These are phyloP conservation scores for Candida succiphila DNA, from an alignment of 805 yeast species.

Conservation along the genomic window DNA sequence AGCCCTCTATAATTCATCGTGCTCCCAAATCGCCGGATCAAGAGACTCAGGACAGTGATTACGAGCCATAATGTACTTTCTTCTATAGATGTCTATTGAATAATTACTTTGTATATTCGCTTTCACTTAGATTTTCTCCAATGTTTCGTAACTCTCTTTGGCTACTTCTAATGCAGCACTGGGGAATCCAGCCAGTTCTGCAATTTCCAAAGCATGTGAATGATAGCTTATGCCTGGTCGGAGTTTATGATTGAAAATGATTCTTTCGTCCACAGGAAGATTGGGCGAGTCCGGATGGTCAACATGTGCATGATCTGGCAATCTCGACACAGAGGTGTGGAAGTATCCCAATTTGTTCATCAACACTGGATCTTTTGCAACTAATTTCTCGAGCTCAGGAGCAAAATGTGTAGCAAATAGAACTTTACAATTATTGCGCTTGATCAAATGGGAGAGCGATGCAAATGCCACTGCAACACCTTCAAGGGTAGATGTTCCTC, in stretches of 20 bases:
- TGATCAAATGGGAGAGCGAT: constrained; percentile 45
- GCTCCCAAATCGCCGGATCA: no score
- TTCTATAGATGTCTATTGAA: constrained; percentile 1
- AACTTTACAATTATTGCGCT: constrained; percentile 52
- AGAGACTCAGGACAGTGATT: constrained; percentile 18
- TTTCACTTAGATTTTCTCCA: no score
- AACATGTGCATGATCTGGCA: no score
- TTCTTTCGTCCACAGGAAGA: constrained; percentile 18
- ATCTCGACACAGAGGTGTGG: constrained; percentile 8
- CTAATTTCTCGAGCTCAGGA: constrained; percentile 34
- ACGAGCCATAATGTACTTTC: constrained; percentile 1
- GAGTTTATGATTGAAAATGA: constrained; percentile 46
- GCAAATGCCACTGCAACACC: constrained; percentile 84
- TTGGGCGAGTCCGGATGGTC: no score
- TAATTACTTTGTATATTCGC: no score
- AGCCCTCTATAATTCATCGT: no score
- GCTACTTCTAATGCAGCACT: constrained; percentile 46
- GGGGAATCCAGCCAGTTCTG: constrained; percentile 76
- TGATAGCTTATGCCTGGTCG: constrained; percentile 59
- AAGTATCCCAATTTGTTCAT: constrained; percentile 14
- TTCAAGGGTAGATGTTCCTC: constrained; percentile 81
- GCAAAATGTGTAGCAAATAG: constrained; percentile 91
- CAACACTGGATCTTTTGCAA: constrained; percentile 21
- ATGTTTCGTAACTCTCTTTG: constrained; percentile 15
- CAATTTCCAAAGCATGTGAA: constrained; percentile 72